These are phyloP conservation scores for Monosporozyma servazzii DNA, from an alignment of 805 yeast genomes.

Conservation along the genomic window DNA sequence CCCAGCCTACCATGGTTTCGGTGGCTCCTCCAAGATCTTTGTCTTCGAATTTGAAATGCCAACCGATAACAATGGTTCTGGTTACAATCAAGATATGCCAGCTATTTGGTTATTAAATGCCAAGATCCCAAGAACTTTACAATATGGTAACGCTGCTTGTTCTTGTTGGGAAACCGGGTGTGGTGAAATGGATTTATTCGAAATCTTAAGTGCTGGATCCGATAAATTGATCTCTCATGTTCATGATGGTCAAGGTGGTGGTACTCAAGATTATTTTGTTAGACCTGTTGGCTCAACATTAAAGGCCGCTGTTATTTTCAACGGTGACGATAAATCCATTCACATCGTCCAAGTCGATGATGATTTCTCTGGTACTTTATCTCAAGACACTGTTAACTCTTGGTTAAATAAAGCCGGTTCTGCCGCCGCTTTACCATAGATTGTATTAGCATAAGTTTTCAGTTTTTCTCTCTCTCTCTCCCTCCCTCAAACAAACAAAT, in stretches of 20 bases:
- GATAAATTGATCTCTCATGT: constrained; percentile 67
- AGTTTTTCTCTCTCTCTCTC: background rate
- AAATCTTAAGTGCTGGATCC: constrained; percentile 71
- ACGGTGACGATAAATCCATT: constrained; percentile 37
- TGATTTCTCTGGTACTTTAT: constrained; percentile 46
- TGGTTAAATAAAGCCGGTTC: constrained; percentile 54
- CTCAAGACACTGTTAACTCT: constrained; percentile 43
- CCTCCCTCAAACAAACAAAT: background rate
- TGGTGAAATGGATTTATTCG: constrained; percentile 95
- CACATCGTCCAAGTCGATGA: constrained; percentile 55
- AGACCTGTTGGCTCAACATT: constrained; percentile 74
- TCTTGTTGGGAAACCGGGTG: constrained; percentile 97
- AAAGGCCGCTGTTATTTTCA: constrained; percentile 87
- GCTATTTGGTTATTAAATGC: constrained; percentile 96
- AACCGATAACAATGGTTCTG: constrained; percentile 41
- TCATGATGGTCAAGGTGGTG: constrained; percentile 80
- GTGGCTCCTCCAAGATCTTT: constrained; percentile 75
- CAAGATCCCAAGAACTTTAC: constrained; percentile 91
- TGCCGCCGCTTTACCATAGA: constrained; percentile 28
- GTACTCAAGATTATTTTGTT: constrained; percentile 73
- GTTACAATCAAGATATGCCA: constrained; percentile 83
- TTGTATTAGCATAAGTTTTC: background rate
- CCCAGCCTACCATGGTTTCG: constrained; percentile 93
- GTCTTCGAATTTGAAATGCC: constrained; percentile 96
- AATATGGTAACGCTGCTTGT: constrained; percentile 78